These are phyloP conservation scores for Posidonia australis DNA, from an alignment of 106 monocot genomes.

Conservation along the genomic window DNA sequence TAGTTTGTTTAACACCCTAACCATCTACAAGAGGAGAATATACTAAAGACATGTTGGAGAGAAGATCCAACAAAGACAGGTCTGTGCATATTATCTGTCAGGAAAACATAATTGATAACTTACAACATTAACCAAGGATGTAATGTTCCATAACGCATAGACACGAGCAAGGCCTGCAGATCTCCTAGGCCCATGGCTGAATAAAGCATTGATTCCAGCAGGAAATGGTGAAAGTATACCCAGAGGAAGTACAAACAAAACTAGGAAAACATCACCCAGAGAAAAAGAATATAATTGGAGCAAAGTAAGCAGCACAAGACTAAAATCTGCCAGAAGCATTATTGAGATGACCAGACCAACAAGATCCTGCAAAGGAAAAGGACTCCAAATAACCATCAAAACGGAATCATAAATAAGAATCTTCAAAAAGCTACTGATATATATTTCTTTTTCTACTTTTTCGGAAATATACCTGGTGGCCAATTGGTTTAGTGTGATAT, in stretches of 20 bases:
- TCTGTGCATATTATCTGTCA: neutral
- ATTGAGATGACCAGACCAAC: constrained; percentile 91
- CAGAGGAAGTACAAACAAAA: constrained; percentile 86
- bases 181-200: constrained; percentile 91
- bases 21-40: no score
- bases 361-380: constrained; percentile 59
- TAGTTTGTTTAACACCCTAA: no score
- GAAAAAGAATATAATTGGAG: constrained; percentile 92
- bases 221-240: constrained; percentile 90
- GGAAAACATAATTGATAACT: constrained; percentile 20
- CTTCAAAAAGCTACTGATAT: neutral
- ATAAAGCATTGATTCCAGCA: constrained; percentile 95
- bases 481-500: constrained; percentile 76
- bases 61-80: no score
- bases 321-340: constrained; percentile 84
- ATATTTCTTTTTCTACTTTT: neutral
- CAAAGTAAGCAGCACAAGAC: constrained; percentile 91
- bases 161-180: constrained; percentile 88
- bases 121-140: constrained; percentile 92
- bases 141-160: constrained; percentile 92
- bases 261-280: constrained; percentile 73
- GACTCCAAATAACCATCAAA: neutral
- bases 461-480: constrained; percentile 68
- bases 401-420: neutral
- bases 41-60: no score